phyloP scores from a whole-genome alignment of 331 rosid genomes.

The Arachis monticola region DNA sequence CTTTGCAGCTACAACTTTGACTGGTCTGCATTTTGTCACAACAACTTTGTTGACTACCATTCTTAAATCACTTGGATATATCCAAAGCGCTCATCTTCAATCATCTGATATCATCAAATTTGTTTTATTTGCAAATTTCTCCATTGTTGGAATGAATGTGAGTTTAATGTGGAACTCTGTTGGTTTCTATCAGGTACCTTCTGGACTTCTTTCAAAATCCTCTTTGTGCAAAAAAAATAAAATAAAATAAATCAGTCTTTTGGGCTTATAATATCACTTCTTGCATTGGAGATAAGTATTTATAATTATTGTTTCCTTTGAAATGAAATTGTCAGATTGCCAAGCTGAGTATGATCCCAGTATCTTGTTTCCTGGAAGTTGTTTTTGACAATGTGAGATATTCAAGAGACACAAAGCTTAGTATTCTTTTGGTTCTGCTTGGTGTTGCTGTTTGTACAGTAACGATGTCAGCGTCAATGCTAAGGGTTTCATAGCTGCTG shows the following conservation, averaged over 20 bases:
- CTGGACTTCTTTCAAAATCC: too few relatives aligned
- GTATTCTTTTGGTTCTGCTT: conserved; percentile 75
- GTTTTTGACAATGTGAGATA: conserved; percentile 80
- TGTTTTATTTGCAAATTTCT: conserved; percentile 88
- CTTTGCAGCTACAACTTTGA: conserved; percentile 90
- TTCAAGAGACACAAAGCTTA: conserved; percentile 89
- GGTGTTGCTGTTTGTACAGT: conserved; percentile 97
- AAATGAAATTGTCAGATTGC: conserved; percentile 68
- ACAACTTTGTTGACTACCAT: conserved; percentile 78
- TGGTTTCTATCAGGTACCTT: conserved; percentile 90
- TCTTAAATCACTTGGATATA: conserved; percentile 79
- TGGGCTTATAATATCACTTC: conserved; percentile 8
- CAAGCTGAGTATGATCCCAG: conserved; percentile 96
- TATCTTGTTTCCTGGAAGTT: conserved; percentile 87
- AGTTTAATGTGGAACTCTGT: conserved; percentile 99
- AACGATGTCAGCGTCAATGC: conserved; percentile 93
- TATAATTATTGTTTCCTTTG: conserved; percentile 28
- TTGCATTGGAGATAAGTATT: conserved; percentile 11
- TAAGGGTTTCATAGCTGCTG: conserved; percentile 85
- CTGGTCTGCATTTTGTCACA: conserved; percentile 89
- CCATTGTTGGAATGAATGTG: conserved; percentile 95
- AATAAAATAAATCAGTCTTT: not conserved
- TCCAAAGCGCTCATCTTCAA: conserved; percentile 79
- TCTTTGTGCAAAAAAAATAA: too few relatives aligned
- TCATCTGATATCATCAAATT: conserved; percentile 76